Evolutionary conservation across 2,329 filamentous ascomycete genomes (phyloP), one percentile per base, ranked within the genome.

Genomic region (Xylaria sp.): DNA sequence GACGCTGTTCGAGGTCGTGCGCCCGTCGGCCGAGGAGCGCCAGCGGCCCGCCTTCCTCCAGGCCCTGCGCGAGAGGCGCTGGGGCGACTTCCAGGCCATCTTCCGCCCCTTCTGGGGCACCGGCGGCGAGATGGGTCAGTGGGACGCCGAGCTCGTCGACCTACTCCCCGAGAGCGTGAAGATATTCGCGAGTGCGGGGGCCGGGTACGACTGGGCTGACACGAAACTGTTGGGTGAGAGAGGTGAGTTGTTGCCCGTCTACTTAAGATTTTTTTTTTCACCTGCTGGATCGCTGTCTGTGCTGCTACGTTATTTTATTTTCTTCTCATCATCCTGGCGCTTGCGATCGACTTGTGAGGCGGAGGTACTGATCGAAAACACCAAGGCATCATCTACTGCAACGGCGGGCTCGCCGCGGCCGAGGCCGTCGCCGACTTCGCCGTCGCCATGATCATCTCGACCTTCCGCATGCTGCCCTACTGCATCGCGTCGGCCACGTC

Each of bases 371-470:
- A 34, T 13, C 6, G 11, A 6, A 11, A n/a, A 2, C 7, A 37
- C n/a, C n/a, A 45, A 81, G 81, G 84, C 37, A 82, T 89, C 57
- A 72, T 87, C 47, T 91, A 91, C 72, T 91, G 88, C 76, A 91
- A 91, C 72, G 81, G 84, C 2, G 87, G 87, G 1, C 79, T 84
- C 1, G 87, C 88, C 0, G 87, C 86, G 34, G 86, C 86, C 6
- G 88, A 91, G 64, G 84, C 87, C 4, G 88, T 91, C 1, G 87
- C 88, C 46, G 89, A 91, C 69, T 84, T 89, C 57, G 84, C 86
- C 17, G 76, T 90, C 39, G 86, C 85, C 64, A 80, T 88, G 62
- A 82, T 91, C 61, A 81, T 92, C 45, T 81, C 82, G 7, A 85
- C 83, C 13, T 91, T 90, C 74, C 85, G 88, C 47, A 78, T 83